Conservation (phyloP, 768 basidiomycete species). For the Candolleomyces aberdarensis region DNA sequence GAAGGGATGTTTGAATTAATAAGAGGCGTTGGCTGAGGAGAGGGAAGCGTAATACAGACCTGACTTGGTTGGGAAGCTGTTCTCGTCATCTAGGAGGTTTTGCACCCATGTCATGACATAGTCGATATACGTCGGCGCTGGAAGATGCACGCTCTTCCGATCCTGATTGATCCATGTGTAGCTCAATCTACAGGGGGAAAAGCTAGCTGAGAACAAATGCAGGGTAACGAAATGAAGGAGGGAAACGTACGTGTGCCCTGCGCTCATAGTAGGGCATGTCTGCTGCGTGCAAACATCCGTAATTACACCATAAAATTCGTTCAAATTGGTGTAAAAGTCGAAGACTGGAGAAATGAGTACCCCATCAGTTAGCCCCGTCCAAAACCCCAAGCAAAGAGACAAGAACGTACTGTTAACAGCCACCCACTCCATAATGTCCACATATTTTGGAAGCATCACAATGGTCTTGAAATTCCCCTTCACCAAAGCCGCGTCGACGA, state of each 20-base stretch:
- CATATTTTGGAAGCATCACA: conserved; percentile 92
- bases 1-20: conserved; percentile 26
- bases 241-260: conserved; percentile 69
- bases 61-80: conserved; percentile 90
- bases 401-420: conserved; percentile 80
- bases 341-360: conserved; percentile 59
- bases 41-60: conserved; percentile 48
- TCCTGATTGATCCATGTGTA: conserved; percentile 99
- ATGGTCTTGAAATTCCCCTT: conserved; percentile 99
- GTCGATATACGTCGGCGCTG: conserved; percentile 97
- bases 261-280: conserved; percentile 90
- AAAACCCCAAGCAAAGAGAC: neutral
- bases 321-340: conserved; percentile 96
- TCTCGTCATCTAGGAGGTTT: conserved; percentile 91
- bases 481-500: conserved; percentile 92
- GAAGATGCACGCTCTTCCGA: conserved; percentile 85
- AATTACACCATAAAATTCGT: conserved; percentile 93
- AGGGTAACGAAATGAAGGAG: neutral
- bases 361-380: neutral
- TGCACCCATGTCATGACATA: conserved; percentile 99
- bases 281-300: conserved; percentile 91
- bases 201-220: conserved; percentile 3
- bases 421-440: conserved; percentile 96
- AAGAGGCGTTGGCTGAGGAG: conserved; percentile 55
- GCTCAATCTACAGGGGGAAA: conserved; percentile 59